Conservation (phyloP, 2,329 filamentous ascomycete genomes). For the Alternaria alternata region DNA sequence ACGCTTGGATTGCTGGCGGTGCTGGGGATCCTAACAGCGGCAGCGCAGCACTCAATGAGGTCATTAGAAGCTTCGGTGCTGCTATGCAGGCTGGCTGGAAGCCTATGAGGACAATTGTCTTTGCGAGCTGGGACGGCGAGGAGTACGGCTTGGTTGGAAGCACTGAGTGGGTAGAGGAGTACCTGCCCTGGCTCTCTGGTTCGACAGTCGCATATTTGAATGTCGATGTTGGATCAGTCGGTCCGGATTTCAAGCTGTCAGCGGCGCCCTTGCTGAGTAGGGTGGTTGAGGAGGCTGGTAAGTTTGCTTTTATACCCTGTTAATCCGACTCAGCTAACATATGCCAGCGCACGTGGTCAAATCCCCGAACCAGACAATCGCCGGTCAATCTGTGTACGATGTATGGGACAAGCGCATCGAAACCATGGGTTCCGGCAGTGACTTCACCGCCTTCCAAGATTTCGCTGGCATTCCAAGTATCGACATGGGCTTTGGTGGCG, state of each 20-base stretch:
- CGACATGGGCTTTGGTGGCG: conserved; percentile 56
- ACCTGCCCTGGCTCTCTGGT: conserved; percentile 78
- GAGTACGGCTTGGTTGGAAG: conserved; percentile 88
- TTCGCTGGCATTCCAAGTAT: conserved; percentile 60
- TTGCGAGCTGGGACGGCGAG: conserved; percentile 73
- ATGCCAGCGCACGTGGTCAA: conserved; percentile 39
- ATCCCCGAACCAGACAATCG: conserved; percentile 73
- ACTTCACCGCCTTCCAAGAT: conserved; percentile 63
- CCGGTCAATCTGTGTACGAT: conserved; percentile 75
- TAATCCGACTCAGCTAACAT: conserved; percentile 18
- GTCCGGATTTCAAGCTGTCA: conserved; percentile 68
- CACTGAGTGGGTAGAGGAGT: conserved; percentile 94
- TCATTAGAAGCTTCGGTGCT: conserved; percentile 76
- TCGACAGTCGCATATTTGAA: conserved; percentile 85
- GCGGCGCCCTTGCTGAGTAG: conserved; percentile 81
- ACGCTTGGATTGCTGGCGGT: conserved; percentile 89
- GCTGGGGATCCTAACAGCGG: conserved; percentile 85
- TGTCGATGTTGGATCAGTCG: conserved; percentile 77
- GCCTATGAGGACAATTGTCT: conserved; percentile 87
- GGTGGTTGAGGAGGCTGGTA: conserved; percentile 71
- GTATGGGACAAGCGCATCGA: conserved; percentile 63
- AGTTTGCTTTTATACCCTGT: conserved; percentile 8
- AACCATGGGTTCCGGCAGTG: conserved; percentile 63
- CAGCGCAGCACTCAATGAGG: conserved; percentile 79
- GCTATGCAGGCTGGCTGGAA: conserved; percentile 80